These are phyloP conservation scores for Cucumis sativus DNA, from an alignment of 306 rosid species.

Conservation along the genomic window DNA sequence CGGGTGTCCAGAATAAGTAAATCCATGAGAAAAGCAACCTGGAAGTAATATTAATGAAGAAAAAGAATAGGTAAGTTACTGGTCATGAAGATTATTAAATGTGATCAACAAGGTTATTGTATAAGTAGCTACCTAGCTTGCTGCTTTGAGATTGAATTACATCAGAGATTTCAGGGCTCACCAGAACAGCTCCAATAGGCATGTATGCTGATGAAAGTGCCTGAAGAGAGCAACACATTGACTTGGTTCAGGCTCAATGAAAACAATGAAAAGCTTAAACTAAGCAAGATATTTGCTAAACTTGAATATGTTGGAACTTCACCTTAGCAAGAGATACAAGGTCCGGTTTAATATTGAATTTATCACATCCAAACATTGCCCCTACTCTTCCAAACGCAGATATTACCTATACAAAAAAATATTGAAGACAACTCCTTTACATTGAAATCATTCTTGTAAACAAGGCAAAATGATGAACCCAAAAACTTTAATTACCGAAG, in stretches of 20 bases:
- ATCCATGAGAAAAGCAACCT: slow-evolving; percentile 80
- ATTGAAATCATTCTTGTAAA: background rate
- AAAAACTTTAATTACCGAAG: background rate
- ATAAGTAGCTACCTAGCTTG: slow-evolving; percentile 55
- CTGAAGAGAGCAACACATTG: slow-evolving; percentile 19
- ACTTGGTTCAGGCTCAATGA: background rate
- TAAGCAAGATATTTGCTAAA: background rate
- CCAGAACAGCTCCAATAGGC: slow-evolving; percentile 91
- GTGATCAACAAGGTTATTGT: background rate
- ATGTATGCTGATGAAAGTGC: slow-evolving; percentile 86
- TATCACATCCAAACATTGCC: slow-evolving; percentile 74
- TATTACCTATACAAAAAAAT: slow-evolving; percentile 11
- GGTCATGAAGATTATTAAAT: background rate
- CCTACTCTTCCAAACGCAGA: slow-evolving; percentile 95
- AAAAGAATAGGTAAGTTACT: background rate
- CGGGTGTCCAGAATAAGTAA: slow-evolving; percentile 94
- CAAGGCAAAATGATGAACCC: background rate
- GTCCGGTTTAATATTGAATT: slow-evolving; percentile 78
- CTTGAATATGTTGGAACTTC: background rate
- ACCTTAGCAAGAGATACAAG: slow-evolving; percentile 94
- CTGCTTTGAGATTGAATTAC: slow-evolving; percentile 78
- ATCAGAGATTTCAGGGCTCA: slow-evolving; percentile 74
- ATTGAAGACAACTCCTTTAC: background rate
- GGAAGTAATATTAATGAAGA: slow-evolving; percentile 3
- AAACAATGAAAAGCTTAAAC: background rate